Conservation (phyloP, 1,284 basidiomycete species). For the Agroathelia rolfsii region DNA sequence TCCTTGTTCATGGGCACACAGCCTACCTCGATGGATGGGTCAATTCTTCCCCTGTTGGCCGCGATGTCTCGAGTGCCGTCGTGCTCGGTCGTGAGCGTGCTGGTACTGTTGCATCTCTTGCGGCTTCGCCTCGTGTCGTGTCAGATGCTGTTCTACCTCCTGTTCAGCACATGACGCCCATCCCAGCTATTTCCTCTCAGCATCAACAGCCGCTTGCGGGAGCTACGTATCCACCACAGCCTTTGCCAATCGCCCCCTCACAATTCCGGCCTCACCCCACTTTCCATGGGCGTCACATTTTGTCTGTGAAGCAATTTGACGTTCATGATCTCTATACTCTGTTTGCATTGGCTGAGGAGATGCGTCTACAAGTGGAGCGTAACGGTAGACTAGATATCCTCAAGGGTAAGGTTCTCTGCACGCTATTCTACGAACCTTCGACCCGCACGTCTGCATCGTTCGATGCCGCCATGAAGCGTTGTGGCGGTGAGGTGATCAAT, state of each 20-base stretch:
- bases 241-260: slow-evolving; percentile 20
- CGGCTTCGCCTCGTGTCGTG: slow-evolving; percentile 14
- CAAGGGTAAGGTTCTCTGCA: slow-evolving; percentile 86
- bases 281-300: slow-evolving; percentile 83
- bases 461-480: slow-evolving; percentile 97
- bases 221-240: slow-evolving; percentile 21
- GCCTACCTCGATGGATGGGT: slow-evolving; percentile 86
- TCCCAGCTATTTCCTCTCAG: slow-evolving; percentile 14
- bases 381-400: slow-evolving; percentile 85
- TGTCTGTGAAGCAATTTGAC: slow-evolving; percentile 90
- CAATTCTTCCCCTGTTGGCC: slow-evolving; percentile 54
- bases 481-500: slow-evolving; percentile 90
- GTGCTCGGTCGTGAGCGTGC: slow-evolving; percentile 39
- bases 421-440: slow-evolving; percentile 97
- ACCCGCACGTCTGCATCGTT: slow-evolving; percentile 96
- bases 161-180: slow-evolving; percentile 10
- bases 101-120: slow-evolving; percentile 10
- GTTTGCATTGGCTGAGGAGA: slow-evolving; percentile 93
- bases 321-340: slow-evolving; percentile 89
- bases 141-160: slow-evolving; percentile 14
- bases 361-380: slow-evolving; percentile 92
- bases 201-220: slow-evolving; percentile 14
- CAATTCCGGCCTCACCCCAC: slow-evolving; percentile 52
- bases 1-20: slow-evolving; percentile 88
- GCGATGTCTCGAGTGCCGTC: slow-evolving; percentile 70